Evolutionary conservation across 2,329 filamentous ascomycete genomes (phyloP).

Genomic region (Colletotrichum theobromicola): DNA sequence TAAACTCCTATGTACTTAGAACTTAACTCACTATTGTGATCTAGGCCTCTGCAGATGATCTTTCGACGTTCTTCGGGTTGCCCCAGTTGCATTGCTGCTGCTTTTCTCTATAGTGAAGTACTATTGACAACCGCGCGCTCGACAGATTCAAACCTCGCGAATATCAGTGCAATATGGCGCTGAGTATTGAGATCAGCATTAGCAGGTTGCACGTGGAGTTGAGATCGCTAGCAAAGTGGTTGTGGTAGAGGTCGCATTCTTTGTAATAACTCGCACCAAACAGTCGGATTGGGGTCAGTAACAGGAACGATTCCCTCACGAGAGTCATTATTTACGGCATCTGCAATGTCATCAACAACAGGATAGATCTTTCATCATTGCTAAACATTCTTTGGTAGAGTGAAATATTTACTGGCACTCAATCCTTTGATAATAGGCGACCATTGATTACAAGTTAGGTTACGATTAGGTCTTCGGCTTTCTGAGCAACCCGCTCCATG

Average conservation of each 20-base stretch:
- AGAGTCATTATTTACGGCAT: not conserved
- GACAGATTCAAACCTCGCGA: accelerated
- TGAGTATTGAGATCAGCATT: not conserved
- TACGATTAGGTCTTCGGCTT: not conserved
- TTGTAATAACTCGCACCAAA: not conserved
- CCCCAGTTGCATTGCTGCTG: accelerated
- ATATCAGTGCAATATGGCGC: accelerated
- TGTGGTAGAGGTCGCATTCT: not conserved
- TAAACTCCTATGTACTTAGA: not conserved
- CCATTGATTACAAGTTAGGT: not conserved
- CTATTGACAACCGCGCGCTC: not conserved
- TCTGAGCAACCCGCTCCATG: not conserved
- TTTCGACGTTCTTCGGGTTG: not conserved
- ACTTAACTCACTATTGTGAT: no score
- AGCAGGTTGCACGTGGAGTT: not conserved
- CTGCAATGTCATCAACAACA: not conserved
- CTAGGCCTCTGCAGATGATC: accelerated
- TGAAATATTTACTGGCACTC: not conserved
- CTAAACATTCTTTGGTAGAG: not conserved
- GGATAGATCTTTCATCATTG: not conserved
- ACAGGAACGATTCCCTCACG: not conserved
- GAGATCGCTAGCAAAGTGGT: not conserved
- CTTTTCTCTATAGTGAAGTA: not conserved
- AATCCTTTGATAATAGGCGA: not conserved
- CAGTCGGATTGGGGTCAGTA: not conserved